These are phyloP conservation scores for Lentinus brumalis DNA, from an alignment of 768 basidiomycete species.

Conservation along the genomic window DNA sequence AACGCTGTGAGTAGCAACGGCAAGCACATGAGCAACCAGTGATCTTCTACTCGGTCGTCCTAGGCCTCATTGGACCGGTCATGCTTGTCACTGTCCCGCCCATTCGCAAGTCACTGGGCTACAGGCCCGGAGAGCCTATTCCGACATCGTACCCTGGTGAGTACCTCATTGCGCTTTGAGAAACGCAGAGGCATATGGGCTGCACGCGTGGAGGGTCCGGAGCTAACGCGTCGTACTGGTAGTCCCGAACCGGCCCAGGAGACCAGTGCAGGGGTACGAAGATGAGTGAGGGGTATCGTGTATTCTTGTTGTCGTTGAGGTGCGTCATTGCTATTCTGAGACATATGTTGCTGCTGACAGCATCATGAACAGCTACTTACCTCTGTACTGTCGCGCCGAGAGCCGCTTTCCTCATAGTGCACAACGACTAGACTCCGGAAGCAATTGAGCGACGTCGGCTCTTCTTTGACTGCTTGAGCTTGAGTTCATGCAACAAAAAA, in stretches of 20 bases:
- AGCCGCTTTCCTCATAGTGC: no score
- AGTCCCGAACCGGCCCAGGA: slow-evolving; percentile 1
- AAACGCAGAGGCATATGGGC: background rate
- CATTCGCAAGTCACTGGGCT: slow-evolving; percentile 74
- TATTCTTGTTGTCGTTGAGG: background rate
- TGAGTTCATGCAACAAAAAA: no score
- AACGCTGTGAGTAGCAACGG: slow-evolving; percentile 63
- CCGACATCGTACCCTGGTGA: slow-evolving; percentile 61
- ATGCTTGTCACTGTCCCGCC: slow-evolving; percentile 78
- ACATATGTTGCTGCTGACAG: no score
- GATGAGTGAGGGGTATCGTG: background rate
- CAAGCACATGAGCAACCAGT: slow-evolving; percentile 90
- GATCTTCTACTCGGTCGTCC: slow-evolving; percentile 81
- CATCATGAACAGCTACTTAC: no score
- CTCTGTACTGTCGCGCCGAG: no score
- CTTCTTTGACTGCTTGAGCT: no score
- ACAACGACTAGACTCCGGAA: no score
- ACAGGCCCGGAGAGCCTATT: slow-evolving; percentile 63
- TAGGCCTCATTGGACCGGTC: slow-evolving; percentile 77
- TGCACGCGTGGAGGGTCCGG: background rate
- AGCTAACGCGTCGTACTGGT: background rate
- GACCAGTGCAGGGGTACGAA: slow-evolving; percentile 1
- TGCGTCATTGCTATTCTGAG: background rate
- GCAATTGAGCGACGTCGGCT: no score
- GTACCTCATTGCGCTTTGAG: background rate